Evolutionary conservation across 1,284 basidiomycete genomes (phyloP).

Genomic region (Fomitopsis schrenkii): DNA sequence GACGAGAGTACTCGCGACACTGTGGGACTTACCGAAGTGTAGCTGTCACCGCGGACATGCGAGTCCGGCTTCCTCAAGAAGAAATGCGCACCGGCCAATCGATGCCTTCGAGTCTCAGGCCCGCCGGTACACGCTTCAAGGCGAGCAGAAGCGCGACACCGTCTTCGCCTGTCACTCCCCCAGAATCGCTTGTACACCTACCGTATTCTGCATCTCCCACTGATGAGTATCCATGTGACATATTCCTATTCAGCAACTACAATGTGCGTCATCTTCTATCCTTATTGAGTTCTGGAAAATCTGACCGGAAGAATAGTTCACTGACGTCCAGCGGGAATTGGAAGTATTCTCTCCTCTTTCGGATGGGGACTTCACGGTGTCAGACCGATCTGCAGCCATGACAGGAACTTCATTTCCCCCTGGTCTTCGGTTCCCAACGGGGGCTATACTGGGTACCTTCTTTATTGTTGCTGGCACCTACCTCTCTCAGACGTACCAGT

Average conservation of each 20-base stretch:
- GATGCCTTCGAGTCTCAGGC: slow-evolving; percentile 40
- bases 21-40: slow-evolving; percentile 93
- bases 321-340: slow-evolving; percentile 90
- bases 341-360: slow-evolving; percentile 81
- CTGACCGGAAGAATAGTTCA: slow-evolving; percentile 54
- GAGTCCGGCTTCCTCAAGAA: slow-evolving; percentile 66
- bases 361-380: slow-evolving; percentile 64
- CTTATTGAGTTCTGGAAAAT: background rate
- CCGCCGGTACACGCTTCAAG: slow-evolving; percentile 55
- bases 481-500: slow-evolving; percentile 84
- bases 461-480: slow-evolving; percentile 89
- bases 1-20: slow-evolving; percentile 79
- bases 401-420: slow-evolving; percentile 78
- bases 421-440: slow-evolving; percentile 90
- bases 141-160: slow-evolving; percentile 36
- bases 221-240: slow-evolving; percentile 73
- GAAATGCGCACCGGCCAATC: slow-evolving; percentile 41
- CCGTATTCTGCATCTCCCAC: slow-evolving; percentile 71
- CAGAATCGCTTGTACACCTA: slow-evolving; percentile 63
- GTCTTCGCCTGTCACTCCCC: slow-evolving; percentile 43
- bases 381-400: slow-evolving; percentile 75
- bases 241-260: slow-evolving; percentile 84
- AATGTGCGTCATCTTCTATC: slow-evolving; percentile 52
- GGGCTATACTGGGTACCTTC: slow-evolving; percentile 83
- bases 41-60: slow-evolving; percentile 66